phyloP scores from a whole-genome alignment of 768 basidiomycete species.

The Hypholoma fasciculare region DNA sequence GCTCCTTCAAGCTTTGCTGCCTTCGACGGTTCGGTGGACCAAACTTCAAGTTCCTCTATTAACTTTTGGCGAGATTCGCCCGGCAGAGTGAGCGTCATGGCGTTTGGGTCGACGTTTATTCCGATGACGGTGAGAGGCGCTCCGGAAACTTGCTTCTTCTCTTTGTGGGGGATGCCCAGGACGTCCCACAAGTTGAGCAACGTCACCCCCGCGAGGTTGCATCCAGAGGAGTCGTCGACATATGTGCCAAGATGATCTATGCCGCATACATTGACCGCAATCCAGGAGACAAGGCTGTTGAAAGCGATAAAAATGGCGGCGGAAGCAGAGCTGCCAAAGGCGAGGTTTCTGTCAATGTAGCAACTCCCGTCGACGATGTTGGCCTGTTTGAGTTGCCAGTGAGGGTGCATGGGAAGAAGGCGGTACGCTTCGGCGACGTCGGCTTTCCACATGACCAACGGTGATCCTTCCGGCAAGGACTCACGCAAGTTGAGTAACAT shows the following conservation, averaged over 20 bases:
- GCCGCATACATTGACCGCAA: constrained; percentile 18
- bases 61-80: neutral
- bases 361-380: constrained; percentile 19
- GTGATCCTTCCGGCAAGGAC: neutral
- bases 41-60: neutral
- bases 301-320: constrained; percentile 28
- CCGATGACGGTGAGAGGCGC: constrained; percentile 34
- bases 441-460: constrained; percentile 30
- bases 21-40: neutral
- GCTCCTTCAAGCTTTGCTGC: neutral
- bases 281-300: constrained; percentile 35
- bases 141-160: constrained; percentile 37
- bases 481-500: constrained; percentile 1
- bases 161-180: constrained; percentile 37
- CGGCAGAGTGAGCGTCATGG: constrained; percentile 23
- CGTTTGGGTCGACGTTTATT: constrained; percentile 33
- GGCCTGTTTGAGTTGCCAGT: constrained; percentile 42
- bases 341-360: constrained; percentile 23
- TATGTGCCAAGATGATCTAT: neutral
- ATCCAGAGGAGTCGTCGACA: neutral
- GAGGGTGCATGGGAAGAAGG: constrained; percentile 32
- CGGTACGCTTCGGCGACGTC: constrained; percentile 38
- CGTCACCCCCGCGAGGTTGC: neutral
- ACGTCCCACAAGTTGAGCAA: constrained; percentile 41
- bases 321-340: constrained; percentile 23